These are phyloP conservation scores for Thalassiosira tumida DNA, from an alignment of 352 stramenopile species.

Conservation along the genomic window DNA sequence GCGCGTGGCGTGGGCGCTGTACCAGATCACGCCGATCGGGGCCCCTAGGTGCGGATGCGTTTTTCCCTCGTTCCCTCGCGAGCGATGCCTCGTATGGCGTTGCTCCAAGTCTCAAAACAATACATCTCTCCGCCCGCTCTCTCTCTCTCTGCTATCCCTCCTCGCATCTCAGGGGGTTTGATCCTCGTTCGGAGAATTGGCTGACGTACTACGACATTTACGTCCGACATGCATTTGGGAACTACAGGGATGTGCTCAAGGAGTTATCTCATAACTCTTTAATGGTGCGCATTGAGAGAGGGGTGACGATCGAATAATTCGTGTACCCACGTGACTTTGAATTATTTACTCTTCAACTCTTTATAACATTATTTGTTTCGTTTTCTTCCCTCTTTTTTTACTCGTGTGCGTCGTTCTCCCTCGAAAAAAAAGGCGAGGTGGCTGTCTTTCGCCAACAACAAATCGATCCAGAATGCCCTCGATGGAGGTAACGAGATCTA, in stretches of 20 bases:
- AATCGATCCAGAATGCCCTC: slow-evolving; percentile 59
- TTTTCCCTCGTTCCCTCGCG: too few relatives aligned
- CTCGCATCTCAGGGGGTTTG: slow-evolving; percentile 25
- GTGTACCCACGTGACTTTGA: too few relatives aligned
- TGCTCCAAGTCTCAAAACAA: slow-evolving; percentile 81
- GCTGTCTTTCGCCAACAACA: slow-evolving; percentile 46
- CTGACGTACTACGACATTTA: slow-evolving; percentile 21
- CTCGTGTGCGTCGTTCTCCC: too few relatives aligned
- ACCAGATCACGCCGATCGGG: slow-evolving; percentile 65
- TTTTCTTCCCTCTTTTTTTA: too few relatives aligned
- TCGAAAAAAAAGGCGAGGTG: too few relatives aligned
- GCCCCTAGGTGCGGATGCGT: too few relatives aligned
- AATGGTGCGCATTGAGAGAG: too few relatives aligned
- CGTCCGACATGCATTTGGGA: slow-evolving; percentile 33
- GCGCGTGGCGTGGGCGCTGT: slow-evolving; percentile 73
- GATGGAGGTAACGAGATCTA: slow-evolving; percentile 42
- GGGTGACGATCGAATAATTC: too few relatives aligned
- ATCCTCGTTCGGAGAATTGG: not conserved
- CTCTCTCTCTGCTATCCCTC: slow-evolving; percentile 71
- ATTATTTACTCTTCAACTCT: too few relatives aligned
- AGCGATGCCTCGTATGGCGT: too few relatives aligned
- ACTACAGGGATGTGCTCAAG: slow-evolving; percentile 74
- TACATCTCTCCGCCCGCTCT: slow-evolving; percentile 64
- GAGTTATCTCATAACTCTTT: slow-evolving; percentile 77
- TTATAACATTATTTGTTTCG: too few relatives aligned